Evolutionary conservation across 2,329 filamentous ascomycete species (phyloP).

Genomic region (Sphaerulina musiva): DNA sequence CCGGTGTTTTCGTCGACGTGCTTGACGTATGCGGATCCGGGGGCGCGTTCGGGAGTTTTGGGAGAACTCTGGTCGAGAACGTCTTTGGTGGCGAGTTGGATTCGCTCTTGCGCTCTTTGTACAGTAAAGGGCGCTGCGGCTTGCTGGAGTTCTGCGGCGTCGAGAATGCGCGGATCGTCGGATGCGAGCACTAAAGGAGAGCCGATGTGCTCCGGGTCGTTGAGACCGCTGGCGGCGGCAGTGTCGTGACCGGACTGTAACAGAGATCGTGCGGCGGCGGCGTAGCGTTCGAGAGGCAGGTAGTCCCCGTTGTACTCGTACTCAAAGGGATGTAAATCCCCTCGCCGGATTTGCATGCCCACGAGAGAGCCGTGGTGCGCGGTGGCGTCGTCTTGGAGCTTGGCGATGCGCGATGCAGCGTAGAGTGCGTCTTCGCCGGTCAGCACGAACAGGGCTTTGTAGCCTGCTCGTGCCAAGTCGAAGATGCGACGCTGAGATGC

Average conservation of each 20-base stretch:
- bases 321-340: slow-evolving; percentile 70
- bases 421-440: slow-evolving; percentile 60
- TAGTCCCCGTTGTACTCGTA: slow-evolving; percentile 76
- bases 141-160: slow-evolving; percentile 56
- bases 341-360: slow-evolving; percentile 72
- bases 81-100: slow-evolving; percentile 63
- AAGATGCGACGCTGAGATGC: slow-evolving; percentile 56
- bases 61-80: slow-evolving; percentile 38
- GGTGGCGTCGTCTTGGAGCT: slow-evolving; percentile 47
- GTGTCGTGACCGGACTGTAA: slow-evolving; percentile 29
- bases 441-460: slow-evolving; percentile 67
- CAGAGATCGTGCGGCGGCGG: slow-evolving; percentile 12
- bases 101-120: slow-evolving; percentile 63
- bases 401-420: slow-evolving; percentile 52
- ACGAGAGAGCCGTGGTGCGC: slow-evolving; percentile 51
- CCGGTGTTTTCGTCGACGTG: slow-evolving; percentile 72
- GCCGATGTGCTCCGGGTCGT: slow-evolving; percentile 27
- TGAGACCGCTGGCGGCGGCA: slow-evolving; percentile 50
- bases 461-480: slow-evolving; percentile 61
- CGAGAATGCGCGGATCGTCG: slow-evolving; percentile 72
- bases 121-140: slow-evolving; percentile 30
- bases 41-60: slow-evolving; percentile 28
- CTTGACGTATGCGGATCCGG: slow-evolving; percentile 51
- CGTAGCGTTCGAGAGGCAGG: slow-evolving; percentile 64
- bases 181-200: slow-evolving; percentile 60